Evolutionary conservation across 768 basidiomycete genomes (phyloP).

Genomic region (Hygrocybe punicea): DNA sequence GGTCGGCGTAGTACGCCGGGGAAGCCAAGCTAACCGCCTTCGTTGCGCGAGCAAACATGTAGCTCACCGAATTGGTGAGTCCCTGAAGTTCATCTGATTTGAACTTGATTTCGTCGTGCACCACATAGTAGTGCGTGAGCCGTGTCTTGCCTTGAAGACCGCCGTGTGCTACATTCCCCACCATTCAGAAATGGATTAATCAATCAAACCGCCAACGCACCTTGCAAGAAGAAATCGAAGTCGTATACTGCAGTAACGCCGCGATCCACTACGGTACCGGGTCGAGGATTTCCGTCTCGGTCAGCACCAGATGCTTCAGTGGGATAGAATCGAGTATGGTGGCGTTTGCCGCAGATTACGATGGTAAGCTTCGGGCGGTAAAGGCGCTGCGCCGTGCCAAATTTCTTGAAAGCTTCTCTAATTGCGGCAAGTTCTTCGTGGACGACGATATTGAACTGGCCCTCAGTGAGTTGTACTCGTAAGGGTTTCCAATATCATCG

Average conservation of each 20-base stretch:
- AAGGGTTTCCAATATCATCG: neutral
- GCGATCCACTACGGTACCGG: conserved; percentile 77
- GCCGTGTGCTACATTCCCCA: conserved; percentile 52
- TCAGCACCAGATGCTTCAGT: conserved; percentile 51
- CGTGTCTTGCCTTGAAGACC: conserved; percentile 71
- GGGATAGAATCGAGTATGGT: conserved; percentile 64
- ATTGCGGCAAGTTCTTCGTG: conserved; percentile 64
- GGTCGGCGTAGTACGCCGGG: conserved; percentile 79
- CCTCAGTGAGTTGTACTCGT: conserved; percentile 46
- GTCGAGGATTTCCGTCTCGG: conserved; percentile 65
- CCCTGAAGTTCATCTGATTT: conserved; percentile 67
- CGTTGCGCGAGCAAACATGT: conserved; percentile 82
- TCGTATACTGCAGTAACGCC: conserved; percentile 68
- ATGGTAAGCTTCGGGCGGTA: conserved; percentile 63
- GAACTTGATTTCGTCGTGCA: conserved; percentile 75
- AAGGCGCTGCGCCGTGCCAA: conserved; percentile 37
- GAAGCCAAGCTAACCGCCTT: conserved; percentile 81
- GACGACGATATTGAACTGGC: conserved; percentile 67
- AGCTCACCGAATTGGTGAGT: conserved; percentile 67
- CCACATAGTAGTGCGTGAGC: conserved; percentile 77
- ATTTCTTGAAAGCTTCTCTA: conserved; percentile 52
- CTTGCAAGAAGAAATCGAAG: conserved; percentile 69
- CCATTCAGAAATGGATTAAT: neutral
- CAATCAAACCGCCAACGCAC: conserved; percentile 23
- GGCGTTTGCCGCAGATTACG: conserved; percentile 63